Conservation (phyloP, 805 yeast species). For the Saccharomycopsis synnaedendra region DNA sequence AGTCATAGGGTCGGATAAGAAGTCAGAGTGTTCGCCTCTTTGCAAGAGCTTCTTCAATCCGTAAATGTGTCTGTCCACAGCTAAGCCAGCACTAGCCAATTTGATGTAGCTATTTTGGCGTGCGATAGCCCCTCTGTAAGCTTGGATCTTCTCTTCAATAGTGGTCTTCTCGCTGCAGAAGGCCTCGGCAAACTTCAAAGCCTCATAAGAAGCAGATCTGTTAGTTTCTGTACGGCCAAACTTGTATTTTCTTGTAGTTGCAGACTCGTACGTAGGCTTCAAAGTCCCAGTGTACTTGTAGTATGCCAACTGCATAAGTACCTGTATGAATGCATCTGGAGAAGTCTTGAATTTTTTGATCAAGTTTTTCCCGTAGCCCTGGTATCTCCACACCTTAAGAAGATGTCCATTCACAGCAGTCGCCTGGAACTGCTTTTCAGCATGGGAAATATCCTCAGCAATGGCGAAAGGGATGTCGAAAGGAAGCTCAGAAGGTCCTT, state of each 20-base stretch:
- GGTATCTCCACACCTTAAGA: slow-evolving; percentile 67
- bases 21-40: slow-evolving; percentile 48
- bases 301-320: slow-evolving; percentile 84
- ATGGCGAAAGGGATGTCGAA: slow-evolving; percentile 51
- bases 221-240: slow-evolving; percentile 94
- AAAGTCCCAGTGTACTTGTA: slow-evolving; percentile 69
- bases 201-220: slow-evolving; percentile 67
- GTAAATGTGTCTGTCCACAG: slow-evolving; percentile 88
- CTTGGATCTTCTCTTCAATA: slow-evolving; percentile 39
- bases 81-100: slow-evolving; percentile 75
- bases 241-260: slow-evolving; percentile 81
- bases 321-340: slow-evolving; percentile 90
- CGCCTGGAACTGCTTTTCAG: slow-evolving; percentile 42
- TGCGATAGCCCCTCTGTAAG: slow-evolving; percentile 61
- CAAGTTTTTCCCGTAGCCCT: slow-evolving; percentile 75
- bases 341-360: slow-evolving; percentile 78
- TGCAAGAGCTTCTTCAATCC: slow-evolving; percentile 70
- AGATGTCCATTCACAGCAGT: slow-evolving; percentile 47
- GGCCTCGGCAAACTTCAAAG: slow-evolving; percentile 57
- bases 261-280: slow-evolving; percentile 92
- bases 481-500: slow-evolving; percentile 23
- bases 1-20: slow-evolving; percentile 69
- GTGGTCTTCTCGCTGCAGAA: slow-evolving; percentile 47
- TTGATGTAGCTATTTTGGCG: slow-evolving; percentile 67
- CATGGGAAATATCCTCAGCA: slow-evolving; percentile 39